Conservation (phyloP, 2,329 filamentous ascomycete species). For the Epichloe sibirici region DNA sequence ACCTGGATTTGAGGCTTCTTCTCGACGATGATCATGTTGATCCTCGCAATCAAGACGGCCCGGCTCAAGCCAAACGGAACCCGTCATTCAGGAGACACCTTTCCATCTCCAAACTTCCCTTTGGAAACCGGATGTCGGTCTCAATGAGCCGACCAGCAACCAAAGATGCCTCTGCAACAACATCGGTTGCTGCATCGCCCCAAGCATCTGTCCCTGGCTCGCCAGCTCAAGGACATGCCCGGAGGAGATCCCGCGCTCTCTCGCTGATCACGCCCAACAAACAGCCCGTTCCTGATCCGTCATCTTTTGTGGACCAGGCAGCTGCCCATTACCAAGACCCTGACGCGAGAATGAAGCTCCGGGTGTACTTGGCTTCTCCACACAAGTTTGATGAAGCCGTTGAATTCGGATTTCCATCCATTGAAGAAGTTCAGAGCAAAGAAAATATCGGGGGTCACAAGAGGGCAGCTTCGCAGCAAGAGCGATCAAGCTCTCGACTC, state of each 20-base stretch:
- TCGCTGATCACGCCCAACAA: conserved; percentile 38
- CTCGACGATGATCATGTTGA: conserved; percentile 61
- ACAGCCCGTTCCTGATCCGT: conserved; percentile 19
- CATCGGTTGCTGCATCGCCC: conserved; percentile 13
- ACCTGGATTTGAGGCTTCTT: conserved; percentile 53
- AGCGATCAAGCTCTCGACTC: conserved; percentile 23
- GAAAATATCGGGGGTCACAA: conserved; percentile 14
- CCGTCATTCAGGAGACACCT: conserved; percentile 59
- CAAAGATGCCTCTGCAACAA: conserved; percentile 25
- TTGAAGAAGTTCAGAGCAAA: conserved; percentile 28
- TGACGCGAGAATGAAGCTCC: conserved; percentile 73
- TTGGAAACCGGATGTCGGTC: conserved; percentile 39
- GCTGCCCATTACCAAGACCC: conserved; percentile 84
- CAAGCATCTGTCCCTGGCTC: conserved; percentile 12
- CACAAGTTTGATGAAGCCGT: conserved; percentile 94
- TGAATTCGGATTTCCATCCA: conserved; percentile 79
- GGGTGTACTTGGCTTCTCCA: conserved; percentile 75
- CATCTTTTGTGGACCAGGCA: conserved; percentile 46
- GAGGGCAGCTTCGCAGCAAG: conserved; percentile 14
- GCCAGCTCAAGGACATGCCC: conserved; percentile 24
- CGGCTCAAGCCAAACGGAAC: conserved; percentile 31
- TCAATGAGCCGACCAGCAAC: conserved; percentile 36
- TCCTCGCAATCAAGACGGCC: conserved; percentile 35
- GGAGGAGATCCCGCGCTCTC: conserved; percentile 41
- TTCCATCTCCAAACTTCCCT: conserved; percentile 56